phyloP scores from a whole-genome alignment of 83 land plant genomes.

The Larix sibirica region DNA sequence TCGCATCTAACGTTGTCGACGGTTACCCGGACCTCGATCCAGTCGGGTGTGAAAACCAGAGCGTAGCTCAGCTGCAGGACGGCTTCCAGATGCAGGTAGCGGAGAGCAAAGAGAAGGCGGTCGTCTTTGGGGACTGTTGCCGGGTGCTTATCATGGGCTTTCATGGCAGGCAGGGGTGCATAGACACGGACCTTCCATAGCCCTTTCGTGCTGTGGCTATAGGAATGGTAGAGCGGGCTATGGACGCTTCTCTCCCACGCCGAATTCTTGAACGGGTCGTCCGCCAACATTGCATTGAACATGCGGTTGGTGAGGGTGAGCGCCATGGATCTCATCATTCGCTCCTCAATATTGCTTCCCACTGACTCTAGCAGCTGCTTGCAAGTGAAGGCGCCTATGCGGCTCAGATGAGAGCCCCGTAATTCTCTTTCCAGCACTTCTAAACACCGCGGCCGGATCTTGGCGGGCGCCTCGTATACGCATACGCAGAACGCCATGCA shows the following conservation, averaged over 20 bases:
- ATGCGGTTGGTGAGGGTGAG: background rate
- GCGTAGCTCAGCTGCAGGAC: conserved; percentile 57
- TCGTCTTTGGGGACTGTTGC: conserved; percentile 31
- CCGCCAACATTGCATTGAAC: background rate
- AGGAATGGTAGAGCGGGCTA: conserved; percentile 35
- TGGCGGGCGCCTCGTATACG: background rate
- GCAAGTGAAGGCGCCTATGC: background rate
- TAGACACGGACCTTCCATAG: conserved; percentile 66
- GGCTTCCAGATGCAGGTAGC: conserved; percentile 56
- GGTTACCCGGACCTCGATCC: conserved; percentile 30
- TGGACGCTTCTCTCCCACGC: background rate
- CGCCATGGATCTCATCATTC: conserved; percentile 13
- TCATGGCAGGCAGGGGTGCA: conserved; percentile 55
- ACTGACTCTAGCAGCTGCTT: background rate
- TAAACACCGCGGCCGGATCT: background rate
- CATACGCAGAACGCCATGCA: background rate
- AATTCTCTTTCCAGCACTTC: background rate
- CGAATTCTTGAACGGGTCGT: no score
- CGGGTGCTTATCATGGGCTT: conserved; percentile 9
- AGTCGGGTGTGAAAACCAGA: conserved; percentile 19
- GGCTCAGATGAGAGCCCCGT: background rate
- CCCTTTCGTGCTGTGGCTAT: conserved; percentile 32
- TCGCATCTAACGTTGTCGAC: conserved; percentile 4
- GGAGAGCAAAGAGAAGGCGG: conserved; percentile 44
- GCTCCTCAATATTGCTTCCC: background rate